Conservation (phyloP, 225 moss, liverwort and hornwort genomes). For the Rhytidiadelphus loreus region DNA sequence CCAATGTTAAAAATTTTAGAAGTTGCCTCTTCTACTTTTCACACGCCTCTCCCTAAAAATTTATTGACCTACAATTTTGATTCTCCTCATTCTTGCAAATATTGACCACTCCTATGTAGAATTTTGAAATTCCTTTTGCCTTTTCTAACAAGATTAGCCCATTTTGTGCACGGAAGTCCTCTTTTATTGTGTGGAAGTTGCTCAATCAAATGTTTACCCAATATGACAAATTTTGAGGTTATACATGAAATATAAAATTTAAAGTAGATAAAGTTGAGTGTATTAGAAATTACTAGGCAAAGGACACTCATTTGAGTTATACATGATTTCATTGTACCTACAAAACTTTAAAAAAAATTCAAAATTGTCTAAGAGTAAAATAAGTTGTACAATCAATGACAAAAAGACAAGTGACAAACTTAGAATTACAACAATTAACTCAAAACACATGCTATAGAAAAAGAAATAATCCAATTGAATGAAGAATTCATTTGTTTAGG, state of each 20-base stretch:
- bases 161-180: accelerated
- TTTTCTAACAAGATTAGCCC: neutral
- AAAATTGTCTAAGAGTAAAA: neutral
- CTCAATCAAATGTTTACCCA: neutral
- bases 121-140: neutral
- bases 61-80: accelerated
- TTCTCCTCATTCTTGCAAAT: neutral
- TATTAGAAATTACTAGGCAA: accelerated
- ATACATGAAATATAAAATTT: neutral
- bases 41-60: neutral
- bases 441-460: neutral
- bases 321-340: accelerated
- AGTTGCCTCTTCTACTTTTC: accelerated
- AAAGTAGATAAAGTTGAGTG: too few relatives aligned
- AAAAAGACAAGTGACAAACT: neutral
- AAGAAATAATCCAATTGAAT: neutral
- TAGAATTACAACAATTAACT: neutral
- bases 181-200: too few relatives aligned
- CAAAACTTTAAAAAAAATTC: neutral
- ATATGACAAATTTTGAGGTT: neutral
- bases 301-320: neutral
- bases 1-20: accelerated
- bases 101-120: neutral
- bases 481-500: neutral
- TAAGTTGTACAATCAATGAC: neutral